These are phyloP conservation scores for Kazachstania viticola DNA, from an alignment of 805 yeast species.

Conservation along the genomic window DNA sequence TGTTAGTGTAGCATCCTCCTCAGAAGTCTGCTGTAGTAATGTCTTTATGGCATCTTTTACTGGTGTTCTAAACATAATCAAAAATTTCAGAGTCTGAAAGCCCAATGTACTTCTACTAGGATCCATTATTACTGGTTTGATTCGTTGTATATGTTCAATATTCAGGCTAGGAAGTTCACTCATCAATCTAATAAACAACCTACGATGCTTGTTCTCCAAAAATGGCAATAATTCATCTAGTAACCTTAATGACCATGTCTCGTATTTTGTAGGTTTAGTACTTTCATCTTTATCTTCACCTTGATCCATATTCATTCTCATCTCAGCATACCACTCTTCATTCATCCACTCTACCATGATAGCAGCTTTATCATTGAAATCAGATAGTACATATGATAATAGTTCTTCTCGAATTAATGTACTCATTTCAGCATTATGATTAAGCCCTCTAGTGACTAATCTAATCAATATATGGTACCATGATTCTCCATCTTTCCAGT, in stretches of 20 bases:
- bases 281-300: slow-evolving; percentile 10
- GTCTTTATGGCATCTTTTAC: slow-evolving; percentile 33
- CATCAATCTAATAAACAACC: slow-evolving; percentile 66
- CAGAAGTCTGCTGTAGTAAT: slow-evolving; percentile 16
- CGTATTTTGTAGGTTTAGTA: slow-evolving; percentile 30
- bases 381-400: slow-evolving; percentile 60
- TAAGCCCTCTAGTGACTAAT: slow-evolving; percentile 72
- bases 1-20: slow-evolving; percentile 15
- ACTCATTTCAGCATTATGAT: slow-evolving; percentile 34
- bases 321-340: slow-evolving; percentile 82
- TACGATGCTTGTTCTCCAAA: slow-evolving; percentile 69
- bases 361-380: slow-evolving; percentile 62
- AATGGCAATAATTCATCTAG: slow-evolving; percentile 76
- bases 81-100: slow-evolving; percentile 65
- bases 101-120: slow-evolving; percentile 78
- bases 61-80: slow-evolving; percentile 88
- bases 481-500: slow-evolving; percentile 54
- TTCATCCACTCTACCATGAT: slow-evolving; percentile 83
- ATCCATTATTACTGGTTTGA: slow-evolving; percentile 69
- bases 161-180: slow-evolving; percentile 80
- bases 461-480: slow-evolving; percentile 72
- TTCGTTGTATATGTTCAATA: slow-evolving; percentile 45
- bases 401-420: slow-evolving; percentile 58
- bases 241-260: slow-evolving; percentile 56
- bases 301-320: no score